Evolutionary conservation across 805 yeast genomes (phyloP).

Genomic region (Metschnikowia hibisci): DNA sequence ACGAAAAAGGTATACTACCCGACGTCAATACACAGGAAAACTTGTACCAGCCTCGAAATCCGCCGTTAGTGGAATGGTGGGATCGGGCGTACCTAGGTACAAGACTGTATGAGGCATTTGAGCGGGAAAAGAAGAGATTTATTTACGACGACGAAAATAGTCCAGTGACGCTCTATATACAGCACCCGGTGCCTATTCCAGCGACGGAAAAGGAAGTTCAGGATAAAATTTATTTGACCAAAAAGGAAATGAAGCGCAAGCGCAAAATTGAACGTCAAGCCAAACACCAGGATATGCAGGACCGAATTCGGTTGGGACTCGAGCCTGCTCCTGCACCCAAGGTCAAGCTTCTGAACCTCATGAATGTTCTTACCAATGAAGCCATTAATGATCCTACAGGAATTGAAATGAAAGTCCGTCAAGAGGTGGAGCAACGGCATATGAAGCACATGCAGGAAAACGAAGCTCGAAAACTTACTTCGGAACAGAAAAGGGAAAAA

Average conservation of each 20-base stretch:
- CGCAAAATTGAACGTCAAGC: conserved; percentile 66
- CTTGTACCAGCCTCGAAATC: conserved; percentile 41
- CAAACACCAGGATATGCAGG: conserved; percentile 66
- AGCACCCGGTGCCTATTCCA: conserved; percentile 70
- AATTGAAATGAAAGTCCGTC: conserved; percentile 67
- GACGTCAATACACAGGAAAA: conserved; percentile 56
- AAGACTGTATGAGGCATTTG: conserved; percentile 33
- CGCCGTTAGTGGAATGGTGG: conserved; percentile 89
- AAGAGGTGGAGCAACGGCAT: conserved; percentile 63
- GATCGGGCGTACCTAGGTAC: conserved; percentile 54
- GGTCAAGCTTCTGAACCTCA: conserved; percentile 76
- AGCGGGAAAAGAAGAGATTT: conserved; percentile 15
- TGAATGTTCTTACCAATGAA: conserved; percentile 81
- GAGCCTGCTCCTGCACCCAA: conserved; percentile 89
- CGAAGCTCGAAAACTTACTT: conserved; percentile 54
- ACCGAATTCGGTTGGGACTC: conserved; percentile 72
- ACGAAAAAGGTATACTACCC: conserved; percentile 45
- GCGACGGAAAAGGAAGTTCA: conserved; percentile 31
- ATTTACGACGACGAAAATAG: conserved; percentile 36
- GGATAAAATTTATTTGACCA: conserved; percentile 60
- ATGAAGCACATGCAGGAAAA: conserved; percentile 58
- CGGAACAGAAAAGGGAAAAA: conserved; percentile 56
- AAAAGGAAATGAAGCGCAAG: conserved; percentile 68
- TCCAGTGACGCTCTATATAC: conserved; percentile 67
- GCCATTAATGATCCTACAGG: conserved; percentile 87